These are phyloP conservation scores for Diaporthe amygdali DNA, from an alignment of 2,329 filamentous ascomycete genomes.

Conservation along the genomic window DNA sequence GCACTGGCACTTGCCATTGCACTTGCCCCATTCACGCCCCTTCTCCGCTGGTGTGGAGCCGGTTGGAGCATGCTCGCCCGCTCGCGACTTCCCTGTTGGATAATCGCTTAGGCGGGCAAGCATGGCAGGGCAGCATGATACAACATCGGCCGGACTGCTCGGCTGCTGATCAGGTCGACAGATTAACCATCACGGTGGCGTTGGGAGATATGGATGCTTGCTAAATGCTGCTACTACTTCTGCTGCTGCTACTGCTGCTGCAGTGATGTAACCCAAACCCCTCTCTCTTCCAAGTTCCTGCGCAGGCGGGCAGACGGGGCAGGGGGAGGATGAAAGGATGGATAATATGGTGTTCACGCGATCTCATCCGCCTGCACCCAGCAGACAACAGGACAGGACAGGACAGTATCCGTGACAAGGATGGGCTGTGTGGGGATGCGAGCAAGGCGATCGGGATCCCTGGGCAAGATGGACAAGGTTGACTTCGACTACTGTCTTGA, in stretches of 20 bases:
- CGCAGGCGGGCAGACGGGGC: no score
- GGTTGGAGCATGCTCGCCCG: neutral
- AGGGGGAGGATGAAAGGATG: no score
- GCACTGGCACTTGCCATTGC: neutral
- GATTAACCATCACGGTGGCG: neutral
- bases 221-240: neutral
- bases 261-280: conserved; percentile 1
- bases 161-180: neutral
- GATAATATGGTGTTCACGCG: neutral
- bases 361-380: neutral
- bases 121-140: neutral
- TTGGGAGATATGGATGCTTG: neutral
- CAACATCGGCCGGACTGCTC: conserved; percentile 8
- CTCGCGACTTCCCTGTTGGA: neutral
- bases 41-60: conserved; percentile 9
- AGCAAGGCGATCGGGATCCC: neutral
- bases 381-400: neutral
- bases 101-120: neutral
- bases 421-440: neutral
- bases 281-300: neutral
- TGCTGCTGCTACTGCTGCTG: neutral
- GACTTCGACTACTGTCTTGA: neutral
- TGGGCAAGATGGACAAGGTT: neutral
- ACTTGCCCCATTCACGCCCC: conserved; percentile 3
- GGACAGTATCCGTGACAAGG: neutral